Evolutionary conservation across 306 rosid species (phyloP), one percentile per base, ranked within the genome.

Genomic region (Rosa lucieae): DNA sequence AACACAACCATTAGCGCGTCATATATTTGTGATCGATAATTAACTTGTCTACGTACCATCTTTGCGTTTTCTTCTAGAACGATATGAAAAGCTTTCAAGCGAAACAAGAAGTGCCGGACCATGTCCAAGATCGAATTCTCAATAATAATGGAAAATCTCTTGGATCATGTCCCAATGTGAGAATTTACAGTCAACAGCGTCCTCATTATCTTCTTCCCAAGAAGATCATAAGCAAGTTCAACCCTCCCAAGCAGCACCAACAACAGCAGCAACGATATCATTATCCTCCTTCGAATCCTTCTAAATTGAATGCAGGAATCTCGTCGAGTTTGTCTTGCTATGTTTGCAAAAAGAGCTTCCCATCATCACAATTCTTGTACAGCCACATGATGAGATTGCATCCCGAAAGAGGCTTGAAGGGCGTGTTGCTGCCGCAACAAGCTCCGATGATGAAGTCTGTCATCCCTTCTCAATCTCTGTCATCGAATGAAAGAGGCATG

Each of bases 211-310:
- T 63, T 32, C 69, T 63, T 63, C 43, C 69, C n/a, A 63, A 32
- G 69, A 63, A 13, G 43, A 63, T 13, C 69, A 32, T 63, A 37
- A 63, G 42, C 69, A 63, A 63, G 69, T 63, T 63, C 69, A 29
- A 13, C 42, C 69, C 69, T 14, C n/a, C 10, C 3, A 63, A 63
- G 20, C 43, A 61, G 17, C 43, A 63, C 20, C 43, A 35, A 1
- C 63, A 26, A 23, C 10, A 63, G 10, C 65, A 58, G 10, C 65
- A 58, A 21, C 65, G 29, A 23, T 58, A 63, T 63, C 13, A 12
- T 63, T 5, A 11, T 32, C 69, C 40, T 63, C 9, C 42, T 26
- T 59, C 67, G 37, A 26, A 23, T 59, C 37, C 35, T 59, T 23
- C 17, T 23, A 59, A 59, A 2, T 11, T 26, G 67, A 59, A 59